Evolutionary conservation across 2,329 filamentous ascomycete genomes (phyloP).

Genomic region (Corinectria fuckeliana): DNA sequence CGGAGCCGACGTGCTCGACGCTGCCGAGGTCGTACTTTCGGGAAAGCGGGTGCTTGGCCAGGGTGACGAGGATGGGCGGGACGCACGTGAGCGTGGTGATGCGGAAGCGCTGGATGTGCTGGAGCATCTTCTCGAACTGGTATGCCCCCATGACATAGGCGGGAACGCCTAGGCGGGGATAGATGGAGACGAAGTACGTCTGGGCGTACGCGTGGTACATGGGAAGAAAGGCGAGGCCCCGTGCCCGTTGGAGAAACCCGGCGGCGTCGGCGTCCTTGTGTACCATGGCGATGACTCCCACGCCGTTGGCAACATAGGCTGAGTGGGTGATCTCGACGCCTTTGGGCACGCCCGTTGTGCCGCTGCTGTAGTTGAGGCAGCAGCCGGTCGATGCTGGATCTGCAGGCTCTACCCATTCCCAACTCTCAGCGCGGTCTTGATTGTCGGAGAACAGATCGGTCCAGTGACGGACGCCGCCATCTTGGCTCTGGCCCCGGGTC

Average conservation of each 20-base stretch:
- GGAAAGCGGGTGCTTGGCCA: conserved; percentile 73
- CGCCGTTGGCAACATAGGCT: conserved; percentile 75
- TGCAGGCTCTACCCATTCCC: conserved; percentile 66
- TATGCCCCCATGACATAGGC: conserved; percentile 82
- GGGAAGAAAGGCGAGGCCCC: conserved; percentile 71
- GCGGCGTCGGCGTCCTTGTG: too few species aligned
- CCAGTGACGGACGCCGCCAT: conserved; percentile 58
- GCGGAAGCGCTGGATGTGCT: conserved; percentile 69
- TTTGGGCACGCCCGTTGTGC: conserved; percentile 82
- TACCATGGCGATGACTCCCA: too few species aligned
- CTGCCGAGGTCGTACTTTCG: conserved; percentile 73
- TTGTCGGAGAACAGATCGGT: conserved; percentile 60
- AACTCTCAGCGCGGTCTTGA: conserved; percentile 53
- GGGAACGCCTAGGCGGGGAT: conserved; percentile 60
- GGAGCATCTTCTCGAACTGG: conserved; percentile 75
- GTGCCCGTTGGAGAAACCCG: conserved; percentile 53
- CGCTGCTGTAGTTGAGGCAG: conserved; percentile 78
- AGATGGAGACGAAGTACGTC: conserved; percentile 69
- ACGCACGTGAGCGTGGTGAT: conserved; percentile 72
- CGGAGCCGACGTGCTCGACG: conserved; percentile 63
- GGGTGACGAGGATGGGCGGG: conserved; percentile 74
- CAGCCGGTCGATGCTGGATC: conserved; percentile 61
- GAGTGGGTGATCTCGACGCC: conserved; percentile 80
- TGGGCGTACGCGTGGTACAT: conserved; percentile 79
- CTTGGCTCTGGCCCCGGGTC: neutral